These are phyloP conservation scores for Chaetomium cochliodes DNA, from an alignment of 495 filamentous ascomycete species.

Conservation along the genomic window DNA sequence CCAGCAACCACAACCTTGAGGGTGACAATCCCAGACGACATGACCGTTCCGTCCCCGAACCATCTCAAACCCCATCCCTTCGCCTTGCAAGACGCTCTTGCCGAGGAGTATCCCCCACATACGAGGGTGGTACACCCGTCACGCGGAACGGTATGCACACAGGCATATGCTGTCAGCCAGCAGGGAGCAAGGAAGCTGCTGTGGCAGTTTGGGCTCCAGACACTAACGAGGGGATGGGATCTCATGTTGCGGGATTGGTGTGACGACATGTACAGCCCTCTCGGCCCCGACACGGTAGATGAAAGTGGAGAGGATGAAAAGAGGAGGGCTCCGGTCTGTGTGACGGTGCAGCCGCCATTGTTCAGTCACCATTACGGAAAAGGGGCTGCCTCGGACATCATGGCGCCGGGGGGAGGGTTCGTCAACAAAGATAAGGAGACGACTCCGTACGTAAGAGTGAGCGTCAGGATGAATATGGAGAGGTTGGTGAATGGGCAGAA, in stretches of 20 bases:
- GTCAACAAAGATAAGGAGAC: conserved; percentile 42
- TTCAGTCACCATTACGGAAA: conserved; percentile 47
- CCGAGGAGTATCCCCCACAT: conserved; percentile 41
- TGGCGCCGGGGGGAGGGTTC: conserved; percentile 46
- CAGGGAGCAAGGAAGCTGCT: conserved; percentile 47
- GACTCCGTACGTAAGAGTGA: conserved; percentile 47
- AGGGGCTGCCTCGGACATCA: conserved; percentile 45
- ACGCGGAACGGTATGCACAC: conserved; percentile 43
- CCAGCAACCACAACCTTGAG: conserved; percentile 29
- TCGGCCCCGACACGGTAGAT: neutral
- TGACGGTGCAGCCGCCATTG: conserved; percentile 50
- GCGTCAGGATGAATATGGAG: conserved; percentile 46
- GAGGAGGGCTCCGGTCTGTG: conserved; percentile 33
- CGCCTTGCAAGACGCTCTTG: conserved; percentile 40
- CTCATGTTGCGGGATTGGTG: conserved; percentile 50
- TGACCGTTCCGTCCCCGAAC: conserved; percentile 40
- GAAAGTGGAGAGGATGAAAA: neutral
- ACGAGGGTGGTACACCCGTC: conserved; percentile 47
- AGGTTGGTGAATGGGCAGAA: conserved; percentile 35
- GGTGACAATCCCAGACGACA: conserved; percentile 38
- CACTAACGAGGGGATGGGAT: conserved; percentile 45
- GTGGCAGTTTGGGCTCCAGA: conserved; percentile 39
- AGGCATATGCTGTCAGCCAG: conserved; percentile 49
- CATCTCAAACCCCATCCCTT: conserved; percentile 50
- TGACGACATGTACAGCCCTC: conserved; percentile 30